Base-by-base conservation (phyloP, 805 yeast species). In the Jamesozyma hellenica region DNA sequence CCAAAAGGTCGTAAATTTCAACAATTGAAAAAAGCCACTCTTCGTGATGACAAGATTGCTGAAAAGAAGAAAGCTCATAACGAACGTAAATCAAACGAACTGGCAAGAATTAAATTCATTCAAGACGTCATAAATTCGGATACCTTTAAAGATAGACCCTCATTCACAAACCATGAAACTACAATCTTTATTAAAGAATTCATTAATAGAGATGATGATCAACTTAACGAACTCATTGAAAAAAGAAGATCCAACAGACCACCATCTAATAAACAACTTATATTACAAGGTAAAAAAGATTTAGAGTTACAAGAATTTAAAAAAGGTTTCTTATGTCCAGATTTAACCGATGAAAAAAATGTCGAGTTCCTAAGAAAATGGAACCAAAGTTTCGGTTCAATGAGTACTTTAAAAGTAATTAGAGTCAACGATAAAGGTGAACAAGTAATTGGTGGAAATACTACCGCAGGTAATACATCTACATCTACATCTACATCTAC, bases 181-280 rank as follows among this genome's bases (percentile, higher is more conserved):
- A 72, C 77, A 47, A 55, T 64, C 0, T 72, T 87, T 44, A 68
- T 84, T 36, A 74, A 73, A 42, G 73, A 74, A 29, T 84, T 69
- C 49, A 64, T 88, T 12, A 58, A 71, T 13, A 72, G 95, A 58
- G 80, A 79, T 52, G 83, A 81, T 51, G 86, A 75, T 13, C 96
- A 88, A 56, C 57, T 90, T 38, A 72, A 72, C n/a, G 66, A 66
- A 38, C 65, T 84, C 41, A 73, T 71, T 44, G 61, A 57, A 4
- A 74, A 70, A 40, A 75, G 95, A 66, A 74, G 95, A 56, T 77
- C 87, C n/a, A 94, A 94, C 14, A 73, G 97, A 64, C 95, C 98
- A 9, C 71, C 83, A 14, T 62, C 82, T 5, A 74, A 72, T 44
- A 76, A 77, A 54, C 95, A 85, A 52, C 78, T 76, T 47, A 52